Evolutionary conservation across 2,329 filamentous ascomycete genomes (phyloP), one percentile per base, ranked within the genome.

Genomic region (Phyllosticta citriasiana): DNA sequence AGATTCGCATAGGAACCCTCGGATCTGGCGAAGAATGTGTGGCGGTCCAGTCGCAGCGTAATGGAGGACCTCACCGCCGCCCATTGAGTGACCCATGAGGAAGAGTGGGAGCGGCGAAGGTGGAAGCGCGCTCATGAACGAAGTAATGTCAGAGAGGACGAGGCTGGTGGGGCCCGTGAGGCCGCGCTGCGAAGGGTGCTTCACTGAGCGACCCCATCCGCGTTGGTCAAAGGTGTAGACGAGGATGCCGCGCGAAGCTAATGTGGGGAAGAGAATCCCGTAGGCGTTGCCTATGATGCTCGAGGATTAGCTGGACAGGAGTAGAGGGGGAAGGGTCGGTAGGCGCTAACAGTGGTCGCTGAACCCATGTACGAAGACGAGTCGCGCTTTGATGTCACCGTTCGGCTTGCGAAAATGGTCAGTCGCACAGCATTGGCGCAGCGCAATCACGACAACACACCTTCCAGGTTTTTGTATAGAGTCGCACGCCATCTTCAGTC

Each of bases 61-160:
- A 53, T 83, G 85, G 8, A 96, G 77, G 5, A 86, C 82, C 74
- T 95, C 82, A 25, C 85, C 89, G 63, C 92, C 92, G 65, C 92
- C 92, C 90, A 96, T 96, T 24, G 87, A 91, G 74, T 96, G 91
- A 59, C 92, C 92, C 78, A 94, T 85, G 22, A 97, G 80, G 75
- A 96, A 97, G 16, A 95, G 70, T 0, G 91, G 90, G 2, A 74
- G 64, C 22, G 55, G 5, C 16, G 55, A 51, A 4, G 55, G 55
- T 9, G 80, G 80, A 64, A 87, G 82, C 33, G 78, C 76, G 63
- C 79, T 79, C 66, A 94, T 79, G 72, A 97, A 90, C 53, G 86
- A 85, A 10, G 85, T 88, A 60, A 96, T 85, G 72, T 97, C 92
- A 62, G 82, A 80, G 53, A 96, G 77, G 61, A 96, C 89, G 60